Base-by-base conservation (phyloP, 1,139 yeast species). In the Diutina ranongensis region DNA sequence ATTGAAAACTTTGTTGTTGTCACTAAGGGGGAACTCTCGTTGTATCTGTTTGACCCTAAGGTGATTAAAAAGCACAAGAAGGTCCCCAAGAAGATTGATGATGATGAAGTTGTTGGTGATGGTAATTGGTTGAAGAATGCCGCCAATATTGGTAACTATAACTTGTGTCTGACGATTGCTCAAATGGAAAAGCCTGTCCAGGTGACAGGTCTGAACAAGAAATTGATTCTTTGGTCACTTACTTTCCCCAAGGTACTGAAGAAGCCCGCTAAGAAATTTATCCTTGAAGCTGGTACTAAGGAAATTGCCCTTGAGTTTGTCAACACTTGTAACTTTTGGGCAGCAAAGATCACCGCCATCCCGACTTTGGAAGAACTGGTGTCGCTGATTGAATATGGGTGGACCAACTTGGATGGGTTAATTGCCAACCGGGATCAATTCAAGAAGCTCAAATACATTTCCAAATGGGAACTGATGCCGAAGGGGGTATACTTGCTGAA, bases 251-350 rank as follows among this genome's bases (percentile, higher is more conserved):
- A 61, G 47, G 54, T 58, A 1, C 57, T 65, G 38, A 65, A 63
- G 48, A 61, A 55, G 48, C 58, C 55, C 10, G 36, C 44, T 10
- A 69, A 68, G 54, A 67, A 65, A 53, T 67, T 71, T 48, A 49
- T 68, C 31, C 74, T 75, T 54, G 75, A 69, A 55, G 74, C 94
- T 0, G 86, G 87, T 18, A 79, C 87, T 15, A 61, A 65, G 41
- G 84, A 80, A 52, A 74, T 78, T 50, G 94, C 95, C 0, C 66
- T 71, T 45, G 86, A 80, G 56, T 86, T 78, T 58, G 77, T 84
- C 32, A 76, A 82, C 53, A 75, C 92, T 2, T 81, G 94, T 62
- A 87, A 87, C 61, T 87, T 85, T 60, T 87, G 96, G 96, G 87
- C 95, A 2, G 83, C 94, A 2, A 73, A 92, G 52, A 76, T 83